Evolutionary conservation across 2,329 filamentous ascomycete genomes (phyloP), one percentile per base, ranked within the genome.

Genomic region (Penicillium sumatraense): DNA sequence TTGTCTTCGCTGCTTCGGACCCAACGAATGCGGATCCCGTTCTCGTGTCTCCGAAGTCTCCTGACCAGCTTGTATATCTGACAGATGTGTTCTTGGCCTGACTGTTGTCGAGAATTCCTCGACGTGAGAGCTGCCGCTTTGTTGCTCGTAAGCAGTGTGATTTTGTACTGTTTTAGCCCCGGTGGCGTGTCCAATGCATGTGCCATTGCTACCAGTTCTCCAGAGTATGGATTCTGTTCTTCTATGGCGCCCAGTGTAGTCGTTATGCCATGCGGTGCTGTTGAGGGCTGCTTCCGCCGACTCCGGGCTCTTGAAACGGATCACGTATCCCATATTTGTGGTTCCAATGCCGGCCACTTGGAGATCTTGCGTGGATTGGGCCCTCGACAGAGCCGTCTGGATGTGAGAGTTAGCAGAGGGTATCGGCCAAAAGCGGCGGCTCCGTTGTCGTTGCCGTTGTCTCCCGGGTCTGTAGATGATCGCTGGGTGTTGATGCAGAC

Each of bases 401-500:
- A 63, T 61, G 26, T 61, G 41, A 14, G 21, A 57, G 48, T 59
- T 61, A 20, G 53, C 56, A 11, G 35, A 5, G 61, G 54, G 29
- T 49, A 57, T 38, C 59, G 41, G 14, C 44, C 33, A n/a, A 63
- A 61, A n/a, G n/a, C n/a, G 18, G 44, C 26, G 5, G 57, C 33
- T 3, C 45, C 48, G 5, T 38, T 16, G n/a, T 16, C 10, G 16
- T 38, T 38, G 3, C 20, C 14, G 14, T 61, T 57, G 11, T 58
- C 47, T 26, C 36, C 49, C 9, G 36, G 53, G 18, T 54, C 52
- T 3, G 48, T 41, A 38, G n/a, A 20, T 20, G 36, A 40, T 13
- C 49, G 26, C 41, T 58, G 21, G 3, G 60, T 62, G 23, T 53
- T 64, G 38, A 61, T 64, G 33, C 51, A 46, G 23, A 61, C 31